These are phyloP conservation scores for Metschnikowia kunwiensis DNA, from an alignment of 805 yeast species.

Conservation along the genomic window DNA sequence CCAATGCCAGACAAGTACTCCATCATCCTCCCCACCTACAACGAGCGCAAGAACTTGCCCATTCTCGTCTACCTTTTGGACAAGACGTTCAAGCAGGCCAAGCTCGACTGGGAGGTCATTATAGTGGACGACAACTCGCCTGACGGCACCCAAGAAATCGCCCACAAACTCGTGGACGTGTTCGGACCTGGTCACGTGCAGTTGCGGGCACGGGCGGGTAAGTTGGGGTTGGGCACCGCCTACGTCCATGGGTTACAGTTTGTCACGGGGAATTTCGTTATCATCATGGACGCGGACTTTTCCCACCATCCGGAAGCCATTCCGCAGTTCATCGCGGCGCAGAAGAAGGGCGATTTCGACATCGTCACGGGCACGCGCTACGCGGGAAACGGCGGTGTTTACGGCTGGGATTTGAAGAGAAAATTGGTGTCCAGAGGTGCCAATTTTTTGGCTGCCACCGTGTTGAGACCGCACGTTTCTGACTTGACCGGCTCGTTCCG, in stretches of 20 bases:
- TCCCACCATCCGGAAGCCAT: slow-evolving; percentile 80
- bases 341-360: slow-evolving; percentile 48
- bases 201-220: slow-evolving; percentile 70
- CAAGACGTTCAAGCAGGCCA: slow-evolving; percentile 57
- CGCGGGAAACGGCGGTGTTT: slow-evolving; percentile 79
- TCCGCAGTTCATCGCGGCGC: slow-evolving; percentile 69
- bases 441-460: slow-evolving; percentile 69
- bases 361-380: slow-evolving; percentile 64
- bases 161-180: slow-evolving; percentile 53
- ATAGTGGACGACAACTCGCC: slow-evolving; percentile 81
- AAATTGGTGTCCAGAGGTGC: slow-evolving; percentile 78
- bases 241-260: slow-evolving; percentile 72
- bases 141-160: slow-evolving; percentile 76
- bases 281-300: slow-evolving; percentile 83
- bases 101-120: slow-evolving; percentile 69
- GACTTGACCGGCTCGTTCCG: slow-evolving; percentile 79
- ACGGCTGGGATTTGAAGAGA: slow-evolving; percentile 80
- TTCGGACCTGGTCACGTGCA: slow-evolving; percentile 61
- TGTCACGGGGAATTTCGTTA: slow-evolving; percentile 70
- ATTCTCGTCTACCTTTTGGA: slow-evolving; percentile 67
- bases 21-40: slow-evolving; percentile 74
- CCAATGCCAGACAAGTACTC: slow-evolving; percentile 55
- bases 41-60: slow-evolving; percentile 63
- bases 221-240: slow-evolving; percentile 77
- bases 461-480: slow-evolving; percentile 67